Evolutionary conservation across 148 eudicot species (phyloP), one percentile per base, ranked within the genome.

Genomic region (Chenopodium suecicum): DNA sequence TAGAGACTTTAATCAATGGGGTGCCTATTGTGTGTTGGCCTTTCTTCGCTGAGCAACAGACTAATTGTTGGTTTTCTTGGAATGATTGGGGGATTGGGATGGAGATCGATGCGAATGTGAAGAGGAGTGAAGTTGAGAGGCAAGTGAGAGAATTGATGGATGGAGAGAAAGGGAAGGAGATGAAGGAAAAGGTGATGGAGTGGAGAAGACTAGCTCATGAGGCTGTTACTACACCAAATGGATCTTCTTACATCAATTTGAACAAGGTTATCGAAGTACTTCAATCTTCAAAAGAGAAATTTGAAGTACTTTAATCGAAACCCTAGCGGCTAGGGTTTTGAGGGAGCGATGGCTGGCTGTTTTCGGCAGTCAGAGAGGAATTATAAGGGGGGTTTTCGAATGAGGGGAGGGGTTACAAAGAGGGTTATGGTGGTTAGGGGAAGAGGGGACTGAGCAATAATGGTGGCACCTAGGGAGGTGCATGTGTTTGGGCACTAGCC

Each of bases 21-120:
- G 84, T 86, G 77, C 85, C 88, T 34, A 69, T 83, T 77, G 37
- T 86, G 0, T 86, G 86, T 34, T 86, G 88, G 88, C 86, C 88
- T 37, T 86, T 83, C 52, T 86, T 86, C 56, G 82, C 84, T 0
- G 88, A 86, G 34, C 88, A 83, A 54, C 86, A 83, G 17, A 83
- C 86, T 1, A 86, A 86, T 52, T 74, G 86, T 64, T 83, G 88
- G 88, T 86, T 34, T 74, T 60, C 80, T 70, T 78, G 88, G 47
- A 67, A 1, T 0, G 81, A 78, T 9, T 86, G 84, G 88, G 86
- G 84, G 14, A 74, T 81, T 1, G 88, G 84, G 52, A 81, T 86
- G 80, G 86, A 83, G 73, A 86, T 86, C 12, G 86, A 83, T 52
- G 22, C 80, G 11, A 77, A 83, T 73, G 88, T 86, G 62, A 78